These are phyloP conservation scores for Gastrolobium villosum DNA, from an alignment of 306 rosid species.

Conservation along the genomic window DNA sequence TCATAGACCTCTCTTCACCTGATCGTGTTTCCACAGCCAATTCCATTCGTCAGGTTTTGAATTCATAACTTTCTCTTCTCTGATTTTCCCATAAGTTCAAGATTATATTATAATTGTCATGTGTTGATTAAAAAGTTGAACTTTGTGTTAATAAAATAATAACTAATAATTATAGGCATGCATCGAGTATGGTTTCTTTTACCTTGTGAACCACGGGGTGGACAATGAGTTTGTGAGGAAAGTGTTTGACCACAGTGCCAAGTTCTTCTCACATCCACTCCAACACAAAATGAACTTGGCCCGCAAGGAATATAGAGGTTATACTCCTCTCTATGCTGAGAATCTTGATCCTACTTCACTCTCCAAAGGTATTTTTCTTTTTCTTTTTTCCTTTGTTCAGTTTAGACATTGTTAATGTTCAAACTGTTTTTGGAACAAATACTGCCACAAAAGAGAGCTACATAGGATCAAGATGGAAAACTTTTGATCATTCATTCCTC, in stretches of 20 bases:
- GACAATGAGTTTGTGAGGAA: slow-evolving; percentile 55
- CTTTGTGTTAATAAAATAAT: neutral
- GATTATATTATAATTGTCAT: neutral
- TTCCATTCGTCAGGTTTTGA: slow-evolving; percentile 70
- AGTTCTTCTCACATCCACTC: slow-evolving; percentile 72
- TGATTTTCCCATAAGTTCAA: neutral
- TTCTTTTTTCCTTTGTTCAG: neutral
- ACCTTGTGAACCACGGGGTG: slow-evolving; percentile 85
- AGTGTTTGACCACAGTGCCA: slow-evolving; percentile 62
- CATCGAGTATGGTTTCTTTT: slow-evolving; percentile 80
- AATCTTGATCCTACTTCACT: slow-evolving; percentile 63
- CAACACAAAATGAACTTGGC: slow-evolving; percentile 63
- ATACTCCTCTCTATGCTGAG: slow-evolving; percentile 75
- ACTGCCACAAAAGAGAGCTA: too few relatives aligned
- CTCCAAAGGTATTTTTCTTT: slow-evolving; percentile 60
- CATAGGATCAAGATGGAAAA: neutral
- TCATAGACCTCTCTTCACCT: slow-evolving; percentile 73
- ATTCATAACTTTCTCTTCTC: neutral
- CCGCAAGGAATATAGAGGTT: slow-evolving; percentile 79
- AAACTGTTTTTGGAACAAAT: neutral
- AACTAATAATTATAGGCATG: slow-evolving; percentile 63
- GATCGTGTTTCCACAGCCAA: slow-evolving; percentile 64
- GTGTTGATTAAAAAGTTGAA: neutral
- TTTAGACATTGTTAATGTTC: neutral
- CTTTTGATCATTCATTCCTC: slow-evolving; percentile 6